These are phyloP conservation scores for Vaccinium macrocarpon DNA, from an alignment of 148 eudicot genomes.

Conservation along the genomic window DNA sequence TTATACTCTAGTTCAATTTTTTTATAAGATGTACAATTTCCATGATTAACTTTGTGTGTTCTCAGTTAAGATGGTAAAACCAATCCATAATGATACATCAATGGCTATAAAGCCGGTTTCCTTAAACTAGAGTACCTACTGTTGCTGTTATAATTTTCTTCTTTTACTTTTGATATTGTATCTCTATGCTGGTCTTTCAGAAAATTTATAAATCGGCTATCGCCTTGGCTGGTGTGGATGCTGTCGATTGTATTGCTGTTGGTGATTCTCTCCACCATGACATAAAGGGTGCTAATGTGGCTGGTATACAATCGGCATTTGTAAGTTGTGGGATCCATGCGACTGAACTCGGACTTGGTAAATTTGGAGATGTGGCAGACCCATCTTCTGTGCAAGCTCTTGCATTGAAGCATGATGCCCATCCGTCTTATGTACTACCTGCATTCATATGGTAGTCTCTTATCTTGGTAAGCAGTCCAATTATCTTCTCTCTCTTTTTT, in stretches of 20 bases:
- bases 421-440: conserved; percentile 66
- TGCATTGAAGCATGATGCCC: conserved; percentile 51
- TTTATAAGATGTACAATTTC: background rate
- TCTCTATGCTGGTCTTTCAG: conserved; percentile 27
- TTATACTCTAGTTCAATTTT: background rate
- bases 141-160: background rate
- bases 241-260: conserved; percentile 77
- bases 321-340: conserved; percentile 85
- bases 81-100: background rate
- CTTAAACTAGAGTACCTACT: background rate
- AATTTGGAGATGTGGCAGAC: conserved; percentile 61
- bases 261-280: conserved; percentile 96
- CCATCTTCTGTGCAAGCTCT: conserved; percentile 56
- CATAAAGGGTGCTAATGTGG: conserved; percentile 80
- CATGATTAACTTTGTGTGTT: background rate
- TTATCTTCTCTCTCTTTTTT: background rate
- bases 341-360: conserved; percentile 63
- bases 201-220: conserved; percentile 78
- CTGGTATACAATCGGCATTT: conserved; percentile 67
- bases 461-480: conserved; percentile 18
- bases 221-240: conserved; percentile 71
- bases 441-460: conserved; percentile 62
- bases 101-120: background rate
- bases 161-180: background rate
- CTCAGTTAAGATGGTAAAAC: background rate